phyloP scores from a whole-genome alignment of 805 yeast species.

The Ogataea allantospora region DNA sequence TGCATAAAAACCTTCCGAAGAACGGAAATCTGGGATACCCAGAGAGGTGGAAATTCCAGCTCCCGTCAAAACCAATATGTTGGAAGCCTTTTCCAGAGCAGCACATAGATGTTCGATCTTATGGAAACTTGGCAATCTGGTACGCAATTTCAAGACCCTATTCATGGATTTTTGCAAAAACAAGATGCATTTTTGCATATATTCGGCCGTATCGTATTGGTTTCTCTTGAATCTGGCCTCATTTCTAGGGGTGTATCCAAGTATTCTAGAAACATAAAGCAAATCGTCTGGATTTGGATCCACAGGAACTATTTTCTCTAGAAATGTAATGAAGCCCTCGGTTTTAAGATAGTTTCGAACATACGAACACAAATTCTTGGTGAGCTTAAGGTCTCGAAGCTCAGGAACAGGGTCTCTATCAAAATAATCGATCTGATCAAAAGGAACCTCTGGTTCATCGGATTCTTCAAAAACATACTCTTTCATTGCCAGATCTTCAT shows the following conservation, averaged over 20 bases:
- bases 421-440: slow-evolving; percentile 14
- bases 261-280: slow-evolving; percentile 50
- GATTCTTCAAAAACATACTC: slow-evolving; percentile 5
- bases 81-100: slow-evolving; percentile 52
- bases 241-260: slow-evolving; percentile 51
- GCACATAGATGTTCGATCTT: slow-evolving; percentile 58
- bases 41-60: slow-evolving; percentile 90
- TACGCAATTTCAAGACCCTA: slow-evolving; percentile 55
- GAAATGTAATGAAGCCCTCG: slow-evolving; percentile 60
- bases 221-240: slow-evolving; percentile 12
- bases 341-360: slow-evolving; percentile 55
- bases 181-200: slow-evolving; percentile 37
- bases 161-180: slow-evolving; percentile 63
- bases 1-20: slow-evolving; percentile 81
- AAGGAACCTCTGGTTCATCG: slow-evolving; percentile 6
- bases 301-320: slow-evolving; percentile 52
- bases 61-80: slow-evolving; percentile 77
- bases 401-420: slow-evolving; percentile 21
- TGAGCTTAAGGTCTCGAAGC: slow-evolving; percentile 24
- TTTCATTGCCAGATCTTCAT: slow-evolving; percentile 10
- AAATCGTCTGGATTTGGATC: slow-evolving; percentile 59
- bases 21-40: slow-evolving; percentile 91
- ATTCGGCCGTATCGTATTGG: slow-evolving; percentile 13
- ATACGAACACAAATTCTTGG: slow-evolving; percentile 43
- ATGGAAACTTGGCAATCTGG: slow-evolving; percentile 50